Conservation (phyloP, 2,329 filamentous ascomycete species). For the Byssoonygena ceratinophila region DNA sequence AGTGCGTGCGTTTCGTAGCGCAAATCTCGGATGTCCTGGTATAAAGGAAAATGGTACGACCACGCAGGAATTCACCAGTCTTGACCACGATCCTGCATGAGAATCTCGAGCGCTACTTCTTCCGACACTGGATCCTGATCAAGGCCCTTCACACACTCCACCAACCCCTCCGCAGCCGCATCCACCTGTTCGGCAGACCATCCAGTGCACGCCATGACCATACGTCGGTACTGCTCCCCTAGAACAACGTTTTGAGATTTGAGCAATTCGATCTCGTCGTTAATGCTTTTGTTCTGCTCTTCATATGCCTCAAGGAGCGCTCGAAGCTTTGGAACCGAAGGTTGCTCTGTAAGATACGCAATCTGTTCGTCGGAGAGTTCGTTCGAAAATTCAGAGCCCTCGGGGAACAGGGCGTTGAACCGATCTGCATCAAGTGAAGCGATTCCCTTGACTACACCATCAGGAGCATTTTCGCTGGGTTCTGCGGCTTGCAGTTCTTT, state of each 20-base stretch:
- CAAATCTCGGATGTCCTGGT: neutral
- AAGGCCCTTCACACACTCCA: slow-evolving; percentile 66
- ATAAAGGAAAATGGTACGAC: neutral
- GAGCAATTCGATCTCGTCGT: slow-evolving; percentile 57
- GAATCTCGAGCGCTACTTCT: slow-evolving; percentile 36
- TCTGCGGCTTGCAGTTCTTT: slow-evolving; percentile 38
- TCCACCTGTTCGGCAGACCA: slow-evolving; percentile 72
- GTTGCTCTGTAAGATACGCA: slow-evolving; percentile 43
- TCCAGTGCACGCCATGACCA: slow-evolving; percentile 76
- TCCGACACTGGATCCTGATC: slow-evolving; percentile 53
- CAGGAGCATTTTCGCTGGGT: slow-evolving; percentile 35
- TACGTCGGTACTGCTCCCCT: slow-evolving; percentile 75
- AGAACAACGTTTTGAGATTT: slow-evolving; percentile 72
- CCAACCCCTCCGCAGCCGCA: slow-evolving; percentile 62
- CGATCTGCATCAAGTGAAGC: slow-evolving; percentile 29
- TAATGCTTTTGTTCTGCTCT: slow-evolving; percentile 55
- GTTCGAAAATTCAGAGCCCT: slow-evolving; percentile 21
- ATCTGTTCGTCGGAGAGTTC: slow-evolving; percentile 33
- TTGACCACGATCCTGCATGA: slow-evolving; percentile 38
- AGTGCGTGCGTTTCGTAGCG: neutral
- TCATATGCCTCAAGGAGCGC: slow-evolving; percentile 61
- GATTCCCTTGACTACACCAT: slow-evolving; percentile 43
- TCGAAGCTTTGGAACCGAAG: slow-evolving; percentile 51
- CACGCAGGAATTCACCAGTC: slow-evolving; percentile 27
- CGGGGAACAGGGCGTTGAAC: slow-evolving; percentile 34